Conservation (phyloP, 2,329 filamentous ascomycete genomes). For the Hypoxylon sp. region DNA sequence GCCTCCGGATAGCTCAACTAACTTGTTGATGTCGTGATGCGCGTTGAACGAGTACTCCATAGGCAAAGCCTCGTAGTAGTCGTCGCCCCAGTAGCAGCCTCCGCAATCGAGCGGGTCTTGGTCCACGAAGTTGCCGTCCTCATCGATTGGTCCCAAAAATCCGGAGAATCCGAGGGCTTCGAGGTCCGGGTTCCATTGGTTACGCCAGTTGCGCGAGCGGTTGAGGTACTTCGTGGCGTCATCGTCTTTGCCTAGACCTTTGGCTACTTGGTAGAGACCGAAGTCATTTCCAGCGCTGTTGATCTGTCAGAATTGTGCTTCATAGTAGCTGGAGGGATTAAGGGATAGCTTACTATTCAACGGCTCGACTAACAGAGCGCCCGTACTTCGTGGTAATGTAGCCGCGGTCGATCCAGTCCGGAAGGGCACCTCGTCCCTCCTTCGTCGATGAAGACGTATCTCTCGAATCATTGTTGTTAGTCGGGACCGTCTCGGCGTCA, state of each 20-base stretch:
- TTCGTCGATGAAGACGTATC: conserved; percentile 69
- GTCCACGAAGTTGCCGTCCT: conserved; percentile 57
- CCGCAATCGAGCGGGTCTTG: conserved; percentile 68
- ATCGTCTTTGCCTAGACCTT: conserved; percentile 58
- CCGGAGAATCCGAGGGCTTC: conserved; percentile 68
- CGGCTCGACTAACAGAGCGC: conserved; percentile 69
- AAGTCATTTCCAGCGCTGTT: conserved; percentile 71
- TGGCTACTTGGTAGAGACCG: conserved; percentile 69
- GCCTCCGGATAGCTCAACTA: conserved; percentile 66
- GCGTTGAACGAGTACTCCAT: conserved; percentile 75
- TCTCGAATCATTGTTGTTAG: conserved; percentile 65
- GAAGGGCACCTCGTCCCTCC: conserved; percentile 72
- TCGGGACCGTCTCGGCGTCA: conserved; percentile 70
- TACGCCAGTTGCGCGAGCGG: conserved; percentile 73
- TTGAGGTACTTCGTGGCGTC: conserved; percentile 68
- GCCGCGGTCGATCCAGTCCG: conserved; percentile 71
- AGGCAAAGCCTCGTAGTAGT: conserved; percentile 67
- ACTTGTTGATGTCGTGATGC: conserved; percentile 68
- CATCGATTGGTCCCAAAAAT: conserved; percentile 69
- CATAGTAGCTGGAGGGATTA: background rate
- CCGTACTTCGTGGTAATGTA: conserved; percentile 71
- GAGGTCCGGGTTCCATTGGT: conserved; percentile 72
- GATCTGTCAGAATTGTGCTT: conserved; percentile 1
- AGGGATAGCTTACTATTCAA: conserved; percentile 63
- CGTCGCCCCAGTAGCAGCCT: conserved; percentile 72